Evolutionary conservation across 345 rosid species (phyloP).

Genomic region (Eucalyptus erythrocorys): DNA sequence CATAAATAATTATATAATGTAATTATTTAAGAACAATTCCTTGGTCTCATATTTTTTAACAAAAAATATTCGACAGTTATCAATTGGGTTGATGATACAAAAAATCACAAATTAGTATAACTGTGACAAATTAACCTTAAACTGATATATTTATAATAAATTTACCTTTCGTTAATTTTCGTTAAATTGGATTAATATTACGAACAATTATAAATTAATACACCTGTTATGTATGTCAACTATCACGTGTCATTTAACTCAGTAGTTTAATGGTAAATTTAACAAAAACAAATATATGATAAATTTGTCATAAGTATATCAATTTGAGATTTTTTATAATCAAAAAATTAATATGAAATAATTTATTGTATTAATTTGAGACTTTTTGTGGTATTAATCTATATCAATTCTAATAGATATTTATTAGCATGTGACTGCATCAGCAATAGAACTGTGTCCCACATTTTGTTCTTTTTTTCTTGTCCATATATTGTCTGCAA

Average conservation of each 20-base stretch:
- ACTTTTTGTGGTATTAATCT: no score
- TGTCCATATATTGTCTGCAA: background rate
- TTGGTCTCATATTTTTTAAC: background rate
- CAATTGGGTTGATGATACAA: no score
- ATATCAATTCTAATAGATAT: no score
- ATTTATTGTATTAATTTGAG: no score
- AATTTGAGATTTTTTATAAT: no score
- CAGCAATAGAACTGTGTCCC: background rate
- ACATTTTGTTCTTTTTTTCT: no score
- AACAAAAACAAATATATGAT: no score
- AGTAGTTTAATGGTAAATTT: fast-evolving
- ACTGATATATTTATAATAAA: fast-evolving
- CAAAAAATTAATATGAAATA: no score
- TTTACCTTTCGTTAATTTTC: fast-evolving
- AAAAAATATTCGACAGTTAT: no score
- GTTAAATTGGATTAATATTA: fast-evolving
- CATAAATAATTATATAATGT: background rate
- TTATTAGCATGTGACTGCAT: background rate
- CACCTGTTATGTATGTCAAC: fast-evolving
- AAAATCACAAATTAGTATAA: fast-evolving
- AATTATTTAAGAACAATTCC: background rate
- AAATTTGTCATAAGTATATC: fast-evolving
- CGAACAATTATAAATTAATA: no score
- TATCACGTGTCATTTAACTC: fast-evolving
- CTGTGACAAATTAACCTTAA: fast-evolving